Evolutionary conservation across 1,284 basidiomycete genomes (phyloP).

Genomic region (Chondrostereum purpureum): DNA sequence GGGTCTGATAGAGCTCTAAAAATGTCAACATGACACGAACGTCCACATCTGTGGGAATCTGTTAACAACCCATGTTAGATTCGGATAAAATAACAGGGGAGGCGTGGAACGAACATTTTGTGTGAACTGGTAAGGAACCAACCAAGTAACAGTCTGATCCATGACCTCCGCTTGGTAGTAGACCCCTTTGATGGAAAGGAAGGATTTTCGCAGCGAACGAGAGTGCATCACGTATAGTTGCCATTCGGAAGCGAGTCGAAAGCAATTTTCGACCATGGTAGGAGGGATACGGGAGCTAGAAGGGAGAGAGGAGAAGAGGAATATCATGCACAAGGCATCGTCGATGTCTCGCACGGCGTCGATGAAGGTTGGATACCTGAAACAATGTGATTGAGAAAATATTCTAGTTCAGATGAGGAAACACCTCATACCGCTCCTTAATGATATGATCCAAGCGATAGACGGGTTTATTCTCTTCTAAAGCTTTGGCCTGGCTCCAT

Average conservation of each 20-base stretch:
- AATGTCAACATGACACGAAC: conserved; percentile 98
- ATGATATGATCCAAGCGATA: conserved; percentile 94
- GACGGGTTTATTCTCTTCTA: conserved; percentile 89
- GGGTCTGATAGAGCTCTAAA: conserved; percentile 95
- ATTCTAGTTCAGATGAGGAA: conserved; percentile 3
- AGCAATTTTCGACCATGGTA: conserved; percentile 86
- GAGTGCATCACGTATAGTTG: conserved; percentile 94
- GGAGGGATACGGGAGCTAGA: conserved; percentile 77
- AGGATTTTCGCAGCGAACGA: conserved; percentile 81
- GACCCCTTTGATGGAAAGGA: conserved; percentile 97
- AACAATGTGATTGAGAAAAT: conserved; percentile 12
- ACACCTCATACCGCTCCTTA: conserved; percentile 77
- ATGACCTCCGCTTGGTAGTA: conserved; percentile 97
- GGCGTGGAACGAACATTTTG: conserved; percentile 79
- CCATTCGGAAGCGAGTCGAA: conserved; percentile 87
- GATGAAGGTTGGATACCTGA: conserved; percentile 93
- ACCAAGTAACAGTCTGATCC: conserved; percentile 93
- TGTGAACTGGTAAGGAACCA: conserved; percentile 97
- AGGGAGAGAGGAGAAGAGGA: conserved; percentile 87
- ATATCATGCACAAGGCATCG: conserved; percentile 93
- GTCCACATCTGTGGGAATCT: conserved; percentile 95
- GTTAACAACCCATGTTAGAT: conserved; percentile 10
- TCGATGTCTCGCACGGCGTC: conserved; percentile 96
- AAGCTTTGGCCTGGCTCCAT: conserved; percentile 91
- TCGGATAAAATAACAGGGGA: conserved; percentile 2